These are phyloP conservation scores for Escovopsis sp. DNA, from an alignment of 2,329 filamentous ascomycete genomes.

Conservation along the genomic window DNA sequence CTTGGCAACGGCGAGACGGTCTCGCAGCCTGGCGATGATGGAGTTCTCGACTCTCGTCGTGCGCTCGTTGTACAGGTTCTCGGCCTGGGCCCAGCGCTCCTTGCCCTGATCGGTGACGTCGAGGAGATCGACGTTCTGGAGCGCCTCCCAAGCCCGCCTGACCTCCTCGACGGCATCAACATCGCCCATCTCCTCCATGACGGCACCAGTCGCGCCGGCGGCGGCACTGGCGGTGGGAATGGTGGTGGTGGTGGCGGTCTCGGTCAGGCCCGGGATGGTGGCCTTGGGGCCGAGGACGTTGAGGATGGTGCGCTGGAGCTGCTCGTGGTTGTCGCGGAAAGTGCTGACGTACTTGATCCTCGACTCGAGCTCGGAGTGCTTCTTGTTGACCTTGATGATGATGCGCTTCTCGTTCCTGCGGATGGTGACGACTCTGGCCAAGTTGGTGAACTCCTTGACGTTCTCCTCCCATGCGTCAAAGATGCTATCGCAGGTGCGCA, in stretches of 20 bases:
- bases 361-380: constrained; percentile 78
- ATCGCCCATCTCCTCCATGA: constrained; percentile 88
- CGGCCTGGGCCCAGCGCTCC: constrained; percentile 80
- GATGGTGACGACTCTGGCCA: constrained; percentile 86
- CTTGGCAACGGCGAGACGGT: constrained; percentile 87
- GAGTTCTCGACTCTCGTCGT: constrained; percentile 97
- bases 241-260: constrained; percentile 37
- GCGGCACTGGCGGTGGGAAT: constrained; percentile 40
- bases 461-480: constrained; percentile 93
- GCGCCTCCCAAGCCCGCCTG: constrained; percentile 78
- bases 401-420: constrained; percentile 96
- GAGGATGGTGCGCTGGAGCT: constrained; percentile 88
- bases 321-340: constrained; percentile 94
- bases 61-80: constrained; percentile 93
- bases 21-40: constrained; percentile 85
- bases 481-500: constrained; percentile 70
- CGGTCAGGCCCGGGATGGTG: constrained; percentile 37
- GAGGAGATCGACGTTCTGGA: constrained; percentile 89
- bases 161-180: constrained; percentile 96
- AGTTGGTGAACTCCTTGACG: constrained; percentile 94
- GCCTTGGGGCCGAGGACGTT: constrained; percentile 80
- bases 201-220: constrained; percentile 42
- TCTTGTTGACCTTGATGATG: constrained; percentile 85
- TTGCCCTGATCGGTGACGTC: constrained; percentile 87
- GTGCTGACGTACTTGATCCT: constrained; percentile 86